Percentiles rank a stretch among this genome's conserved stretches.
Conservation (phyloP, 2,329 filamentous ascomycete species). For the Beauveria sp. region DNA sequence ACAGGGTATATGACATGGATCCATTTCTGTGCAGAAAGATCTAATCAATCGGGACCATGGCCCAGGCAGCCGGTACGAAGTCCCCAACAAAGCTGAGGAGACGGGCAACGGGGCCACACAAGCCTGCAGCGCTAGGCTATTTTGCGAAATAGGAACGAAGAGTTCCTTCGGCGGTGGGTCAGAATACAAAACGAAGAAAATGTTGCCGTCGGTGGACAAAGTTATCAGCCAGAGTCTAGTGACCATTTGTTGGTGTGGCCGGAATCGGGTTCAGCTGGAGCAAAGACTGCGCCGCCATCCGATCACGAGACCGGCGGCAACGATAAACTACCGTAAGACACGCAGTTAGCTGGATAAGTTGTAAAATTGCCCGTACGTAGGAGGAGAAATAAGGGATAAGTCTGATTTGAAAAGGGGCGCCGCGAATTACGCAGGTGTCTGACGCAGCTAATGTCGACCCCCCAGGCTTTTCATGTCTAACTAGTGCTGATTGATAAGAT, state of each 20-base stretch:
- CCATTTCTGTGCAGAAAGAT: conserved; percentile 3
- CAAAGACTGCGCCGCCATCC: neutral
- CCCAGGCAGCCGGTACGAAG: neutral
- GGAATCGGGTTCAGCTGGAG: neutral
- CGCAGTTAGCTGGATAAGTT: neutral
- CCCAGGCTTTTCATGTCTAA: neutral
- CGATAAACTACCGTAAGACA: neutral
- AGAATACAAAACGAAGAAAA: neutral
- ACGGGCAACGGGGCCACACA: neutral
- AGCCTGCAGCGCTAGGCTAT: neutral
- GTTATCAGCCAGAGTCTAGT: neutral
- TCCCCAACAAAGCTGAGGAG: neutral
- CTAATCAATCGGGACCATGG: conserved; percentile 5
- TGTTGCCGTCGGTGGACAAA: neutral
- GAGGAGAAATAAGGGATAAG: neutral
- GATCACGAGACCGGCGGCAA: conserved; percentile 7
- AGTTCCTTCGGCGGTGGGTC: neutral
- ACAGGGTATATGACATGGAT: neutral
- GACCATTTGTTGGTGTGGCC: neutral
- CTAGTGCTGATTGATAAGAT: conserved; percentile 9
- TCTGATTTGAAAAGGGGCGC: neutral
- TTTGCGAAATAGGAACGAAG: neutral
- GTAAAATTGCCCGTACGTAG: too few species aligned
- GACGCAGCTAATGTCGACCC: neutral
- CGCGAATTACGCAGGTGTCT: neutral